phyloP scores from a whole-genome alignment of 139 green algal species.

The Chlorella ohadii region DNA sequence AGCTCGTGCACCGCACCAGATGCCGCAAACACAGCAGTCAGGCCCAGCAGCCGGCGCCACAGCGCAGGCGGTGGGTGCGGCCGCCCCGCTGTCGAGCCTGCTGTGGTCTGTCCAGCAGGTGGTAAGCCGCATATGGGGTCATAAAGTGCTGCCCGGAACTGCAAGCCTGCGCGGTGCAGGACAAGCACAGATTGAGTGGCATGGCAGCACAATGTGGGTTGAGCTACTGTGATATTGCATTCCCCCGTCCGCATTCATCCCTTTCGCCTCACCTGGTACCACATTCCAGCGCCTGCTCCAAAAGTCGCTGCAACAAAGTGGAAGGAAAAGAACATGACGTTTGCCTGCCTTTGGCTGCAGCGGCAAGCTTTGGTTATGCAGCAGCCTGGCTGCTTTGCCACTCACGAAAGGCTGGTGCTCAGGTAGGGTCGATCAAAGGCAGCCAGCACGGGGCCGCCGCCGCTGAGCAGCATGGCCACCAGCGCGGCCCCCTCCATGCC shows the following conservation, averaged over 20 bases:
- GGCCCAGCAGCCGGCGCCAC: neutral
- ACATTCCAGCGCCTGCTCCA: slow-evolving; percentile 3
- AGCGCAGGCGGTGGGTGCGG: neutral
- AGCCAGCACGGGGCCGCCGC: neutral
- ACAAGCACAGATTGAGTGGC: too few species aligned
- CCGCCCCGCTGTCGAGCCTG: neutral
- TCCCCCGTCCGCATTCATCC: too few species aligned
- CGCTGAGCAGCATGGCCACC: neutral
- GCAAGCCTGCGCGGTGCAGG: too few species aligned
- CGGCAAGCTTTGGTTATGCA: neutral
- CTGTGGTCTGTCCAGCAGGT: neutral
- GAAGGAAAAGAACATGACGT: too few species aligned
- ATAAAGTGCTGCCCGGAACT: too few species aligned
- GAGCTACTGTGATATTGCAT: too few species aligned
- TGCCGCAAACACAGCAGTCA: neutral
- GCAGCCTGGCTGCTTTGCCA: neutral
- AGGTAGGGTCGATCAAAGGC: slow-evolving; percentile 6
- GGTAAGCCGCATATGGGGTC: too few species aligned
- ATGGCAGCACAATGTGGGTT: too few species aligned
- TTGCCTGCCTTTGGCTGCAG: too few species aligned
- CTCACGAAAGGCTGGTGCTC: neutral
- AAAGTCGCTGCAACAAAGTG: neutral
- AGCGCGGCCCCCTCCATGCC: neutral
- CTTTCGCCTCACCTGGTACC: too few species aligned
- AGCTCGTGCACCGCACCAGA: slow-evolving; percentile 8